Conservation (phyloP, 306 rosid genomes). For the Begonia masoniana region DNA sequence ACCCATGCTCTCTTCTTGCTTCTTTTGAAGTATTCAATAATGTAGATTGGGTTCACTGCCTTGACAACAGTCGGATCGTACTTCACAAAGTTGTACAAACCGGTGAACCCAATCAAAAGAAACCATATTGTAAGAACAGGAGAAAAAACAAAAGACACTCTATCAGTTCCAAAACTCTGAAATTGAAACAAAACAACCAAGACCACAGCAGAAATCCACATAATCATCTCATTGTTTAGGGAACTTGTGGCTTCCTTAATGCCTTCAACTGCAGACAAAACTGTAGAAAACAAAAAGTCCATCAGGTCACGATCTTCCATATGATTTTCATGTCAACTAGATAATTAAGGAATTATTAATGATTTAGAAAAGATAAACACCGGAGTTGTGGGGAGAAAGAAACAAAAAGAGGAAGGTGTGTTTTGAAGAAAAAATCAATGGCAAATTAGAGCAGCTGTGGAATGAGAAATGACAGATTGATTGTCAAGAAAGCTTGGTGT, state of each 20-base stretch:
- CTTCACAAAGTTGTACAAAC: neutral
- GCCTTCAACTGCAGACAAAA: neutral
- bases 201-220: neutral
- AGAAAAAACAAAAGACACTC: neutral
- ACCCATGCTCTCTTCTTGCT: neutral
- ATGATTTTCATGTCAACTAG: too few species aligned
- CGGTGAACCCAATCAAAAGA: neutral
- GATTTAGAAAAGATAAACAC: too few species aligned
- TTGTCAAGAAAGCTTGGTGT: too few species aligned
- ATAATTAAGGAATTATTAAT: too few species aligned
- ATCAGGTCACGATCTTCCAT: neutral
- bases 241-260: neutral
- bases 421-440: neutral
- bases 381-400: too few species aligned
- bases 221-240: neutral
- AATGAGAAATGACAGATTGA: too few species aligned
- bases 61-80: neutral
- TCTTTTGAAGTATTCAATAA: neutral
- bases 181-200: neutral
- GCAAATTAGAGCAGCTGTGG: neutral
- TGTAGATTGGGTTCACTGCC: neutral
- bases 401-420: too few species aligned
- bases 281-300: neutral
- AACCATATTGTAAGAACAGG: neutral
- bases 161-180: conserved; percentile 1